Percentiles rank a stretch among this genome's conserved stretches.
Evolutionary conservation across 202 grass and related monocot genomes (phyloP).

Genomic region (Setaria viridis): DNA sequence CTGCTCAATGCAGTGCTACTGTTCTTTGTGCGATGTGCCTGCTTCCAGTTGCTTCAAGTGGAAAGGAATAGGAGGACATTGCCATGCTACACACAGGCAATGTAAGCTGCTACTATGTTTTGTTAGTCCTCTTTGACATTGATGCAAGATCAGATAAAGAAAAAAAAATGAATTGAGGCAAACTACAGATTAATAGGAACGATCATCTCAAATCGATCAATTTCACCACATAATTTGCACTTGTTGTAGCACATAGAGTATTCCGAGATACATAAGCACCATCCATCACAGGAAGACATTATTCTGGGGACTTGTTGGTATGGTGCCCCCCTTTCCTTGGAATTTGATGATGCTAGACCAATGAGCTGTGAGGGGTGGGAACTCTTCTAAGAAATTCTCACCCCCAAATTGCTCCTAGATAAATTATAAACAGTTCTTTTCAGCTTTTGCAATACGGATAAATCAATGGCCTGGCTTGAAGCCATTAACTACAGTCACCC

Average conservation of each 20-base stretch:
- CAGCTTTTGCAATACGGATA: conserved; percentile 37
- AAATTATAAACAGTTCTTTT: conserved; percentile 51
- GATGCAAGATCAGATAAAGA: not conserved
- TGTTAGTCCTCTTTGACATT: not conserved
- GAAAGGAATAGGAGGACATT: conserved; percentile 60
- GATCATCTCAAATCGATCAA: conserved; percentile 10
- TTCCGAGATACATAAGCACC: conserved; percentile 44
- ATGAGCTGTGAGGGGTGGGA: conserved; percentile 37
- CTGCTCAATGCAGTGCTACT: conserved; percentile 66
- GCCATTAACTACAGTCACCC: conserved; percentile 64
- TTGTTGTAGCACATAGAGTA: conserved; percentile 17
- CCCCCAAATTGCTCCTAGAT: conserved; percentile 37
- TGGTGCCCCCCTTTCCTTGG: not conserved
- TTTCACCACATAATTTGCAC: conserved; percentile 35
- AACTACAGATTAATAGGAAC: not conserved
- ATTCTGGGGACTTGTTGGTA: conserved; percentile 8
- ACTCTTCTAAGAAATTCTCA: conserved; percentile 52
- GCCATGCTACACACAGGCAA: conserved; percentile 29
- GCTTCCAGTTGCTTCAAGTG: conserved; percentile 57
- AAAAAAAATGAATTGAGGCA: not conserved
- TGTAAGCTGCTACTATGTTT: conserved; percentile 26
- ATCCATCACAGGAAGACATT: conserved; percentile 14
- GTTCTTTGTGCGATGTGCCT: conserved; percentile 53
- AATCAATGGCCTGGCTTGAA: conserved; percentile 76
- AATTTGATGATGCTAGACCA: conserved; percentile 54